Evolutionary conservation across 495 filamentous ascomycete genomes (phyloP), one percentile per base, ranked within the genome.

Genomic region (Hypoxylon perforatum): DNA sequence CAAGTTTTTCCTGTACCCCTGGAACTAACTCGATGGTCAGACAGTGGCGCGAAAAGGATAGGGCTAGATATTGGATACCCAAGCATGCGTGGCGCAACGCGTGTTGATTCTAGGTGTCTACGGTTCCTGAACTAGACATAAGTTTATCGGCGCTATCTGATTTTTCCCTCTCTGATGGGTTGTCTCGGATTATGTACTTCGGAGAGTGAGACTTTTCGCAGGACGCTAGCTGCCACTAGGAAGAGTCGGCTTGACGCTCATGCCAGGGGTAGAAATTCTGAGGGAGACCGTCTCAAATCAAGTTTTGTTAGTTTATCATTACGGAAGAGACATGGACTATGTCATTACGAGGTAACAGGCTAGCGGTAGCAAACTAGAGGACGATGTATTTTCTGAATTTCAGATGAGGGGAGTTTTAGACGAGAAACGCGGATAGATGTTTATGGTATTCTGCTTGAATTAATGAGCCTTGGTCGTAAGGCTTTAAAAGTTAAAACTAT

Each of bases 391-490:
- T n/a, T n/a, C n/a, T n/a, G n/a, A n/a, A n/a, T n/a, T n/a, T n/a
- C n/a, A n/a, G n/a, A n/a, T n/a, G n/a, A n/a, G n/a, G n/a, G n/a
- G n/a, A n/a, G n/a, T n/a, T n/a, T n/a, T n/a, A n/a, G n/a, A n/a
- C n/a, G n/a, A n/a, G n/a, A n/a, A n/a, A n/a, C n/a, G n/a, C n/a
- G n/a, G n/a, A n/a, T n/a, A n/a, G n/a, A n/a, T n/a, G n/a, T n/a
- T n/a, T n/a, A n/a, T n/a, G n/a, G n/a, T n/a, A n/a, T 28, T 28
- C 25, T 59, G 48, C n/a, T 18, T 21, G 19, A 67, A 61, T 61
- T 57, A 67, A 61, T 61, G 14, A 10, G 63, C 63, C 46, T 52
- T 21, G 57, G 17, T 51, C 17, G 22, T n/a, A 62, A 21, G 53
- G 22, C 38, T 51, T 44, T 5, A 42, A 53, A 52, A 57, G 62